Evolutionary conservation across 176 grass and related monocot genomes (phyloP).

Genomic region (Oryza rufipogon): DNA sequence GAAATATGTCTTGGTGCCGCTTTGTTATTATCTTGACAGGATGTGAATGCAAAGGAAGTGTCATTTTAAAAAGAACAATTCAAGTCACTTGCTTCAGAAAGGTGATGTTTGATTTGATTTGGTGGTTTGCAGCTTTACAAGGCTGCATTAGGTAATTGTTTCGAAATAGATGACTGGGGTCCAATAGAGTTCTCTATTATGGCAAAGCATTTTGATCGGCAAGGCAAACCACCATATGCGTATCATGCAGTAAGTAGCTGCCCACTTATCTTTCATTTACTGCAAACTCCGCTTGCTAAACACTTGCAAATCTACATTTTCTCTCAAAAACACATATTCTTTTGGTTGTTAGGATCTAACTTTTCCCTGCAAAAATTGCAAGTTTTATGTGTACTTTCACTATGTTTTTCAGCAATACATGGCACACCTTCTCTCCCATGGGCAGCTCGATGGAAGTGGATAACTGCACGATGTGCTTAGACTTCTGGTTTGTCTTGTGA

Average conservation of each 20-base stretch:
- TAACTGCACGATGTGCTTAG: conserved; percentile 28
- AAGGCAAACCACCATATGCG: conserved; percentile 90
- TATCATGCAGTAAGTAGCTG: conserved; percentile 78
- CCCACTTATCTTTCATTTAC: not conserved
- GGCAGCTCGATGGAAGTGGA: conserved; percentile 67
- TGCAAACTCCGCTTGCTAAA: not conserved
- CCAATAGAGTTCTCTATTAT: conserved; percentile 91
- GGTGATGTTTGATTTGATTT: conserved; percentile 20
- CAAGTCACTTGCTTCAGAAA: not conserved
- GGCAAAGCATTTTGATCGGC: conserved; percentile 88
- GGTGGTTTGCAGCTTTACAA: conserved; percentile 75
- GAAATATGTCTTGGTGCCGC: not conserved
- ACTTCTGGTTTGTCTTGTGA: not conserved
- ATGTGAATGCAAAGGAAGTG: not conserved
- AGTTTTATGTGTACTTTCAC: not conserved
- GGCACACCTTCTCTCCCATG: conserved; percentile 85
- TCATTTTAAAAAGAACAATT: not conserved
- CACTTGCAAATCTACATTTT: not conserved
- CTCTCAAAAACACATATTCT: not conserved
- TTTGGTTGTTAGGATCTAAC: not conserved
- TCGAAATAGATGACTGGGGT: conserved; percentile 90
- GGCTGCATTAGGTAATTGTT: conserved; percentile 85
- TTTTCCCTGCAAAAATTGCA: not conserved
- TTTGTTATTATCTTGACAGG: not conserved
- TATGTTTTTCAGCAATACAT: conserved; percentile 76